Evolutionary conservation across 805 yeast genomes (phyloP), one percentile per base, ranked within the genome.

Genomic region (Candida palmyrensis): DNA sequence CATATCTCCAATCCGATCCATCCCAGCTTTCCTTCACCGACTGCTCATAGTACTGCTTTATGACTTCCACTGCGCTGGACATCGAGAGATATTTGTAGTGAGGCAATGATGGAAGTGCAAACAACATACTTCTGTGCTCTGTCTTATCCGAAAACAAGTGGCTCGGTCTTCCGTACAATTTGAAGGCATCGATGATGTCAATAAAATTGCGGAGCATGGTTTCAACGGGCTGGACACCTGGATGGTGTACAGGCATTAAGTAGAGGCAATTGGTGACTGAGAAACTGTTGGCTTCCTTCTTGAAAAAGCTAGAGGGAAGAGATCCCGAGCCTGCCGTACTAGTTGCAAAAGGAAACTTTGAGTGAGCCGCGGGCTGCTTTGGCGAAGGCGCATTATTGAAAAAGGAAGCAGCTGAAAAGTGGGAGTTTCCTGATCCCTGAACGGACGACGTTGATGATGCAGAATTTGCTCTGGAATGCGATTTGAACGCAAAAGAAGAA

Each of bases 51-150:
- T 46, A 44, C 19, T 38, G 34, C 1, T 40, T 47, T 5, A 52
- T 51, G 6, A 50, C 37, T 8, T 39, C 40, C 16, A 38, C 41
- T 1, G 61, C 55, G 13, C 55, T 60, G 1, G 44, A 51, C 11
- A 41, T 40, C 3, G 65, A 48, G 40, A 83, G 48, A 40, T 79
- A 79, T 44, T 77, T 73, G 20, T 77, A 75, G 38, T 71, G 77
- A 3, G 94, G 94, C 46, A 84, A 65, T 15, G 78, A 74, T 4
- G 94, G 94, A 39, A 83, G 63, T 0, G 81, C 90, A 60, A 81
- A 83, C 21, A 86, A 66, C 49, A 86, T 61, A 11, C 90, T 81
- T 21, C 71, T 59, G 28, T 70, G 52, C 44, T 86, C 83, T 2
- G 65, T 50, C 55, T 84, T 86, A 54, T 83, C 84, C 14, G 92